Evolutionary conservation across 805 yeast genomes (phyloP).

Genomic region (Candida ortonii): DNA sequence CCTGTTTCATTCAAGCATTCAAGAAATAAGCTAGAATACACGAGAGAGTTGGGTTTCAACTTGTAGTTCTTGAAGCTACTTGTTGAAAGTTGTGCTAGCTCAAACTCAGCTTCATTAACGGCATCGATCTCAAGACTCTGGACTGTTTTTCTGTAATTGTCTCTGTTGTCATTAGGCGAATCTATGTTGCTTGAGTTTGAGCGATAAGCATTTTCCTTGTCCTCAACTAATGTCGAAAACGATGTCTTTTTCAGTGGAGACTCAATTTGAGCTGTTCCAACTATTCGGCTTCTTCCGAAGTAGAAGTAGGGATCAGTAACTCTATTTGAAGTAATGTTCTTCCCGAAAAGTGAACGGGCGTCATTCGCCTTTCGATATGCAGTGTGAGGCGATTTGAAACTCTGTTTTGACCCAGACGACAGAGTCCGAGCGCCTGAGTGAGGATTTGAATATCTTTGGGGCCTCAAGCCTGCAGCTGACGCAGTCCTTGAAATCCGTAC

Average conservation of each 20-base stretch:
- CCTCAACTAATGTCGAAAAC: background rate
- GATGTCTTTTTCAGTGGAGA: background rate
- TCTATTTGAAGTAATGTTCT: too few species aligned
- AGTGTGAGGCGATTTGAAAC: background rate
- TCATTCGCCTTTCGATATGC: too few species aligned
- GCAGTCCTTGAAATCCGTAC: too few species aligned
- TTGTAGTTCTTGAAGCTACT: slow-evolving; percentile 8
- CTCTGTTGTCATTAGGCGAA: slow-evolving; percentile 2
- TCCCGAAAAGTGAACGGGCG: too few species aligned
- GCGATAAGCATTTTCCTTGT: too few species aligned
- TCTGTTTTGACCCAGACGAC: too few species aligned
- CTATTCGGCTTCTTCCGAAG: slow-evolving; percentile 21
- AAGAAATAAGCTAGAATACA: slow-evolving; percentile 16
- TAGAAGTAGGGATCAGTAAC: slow-evolving; percentile 16
- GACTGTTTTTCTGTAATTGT: slow-evolving; percentile 4
- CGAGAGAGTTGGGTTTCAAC: slow-evolving; percentile 14
- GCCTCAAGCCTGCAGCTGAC: too few species aligned
- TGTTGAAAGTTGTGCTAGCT: slow-evolving; percentile 9
- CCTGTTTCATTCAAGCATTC: slow-evolving; percentile 20
- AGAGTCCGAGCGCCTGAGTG: too few species aligned
- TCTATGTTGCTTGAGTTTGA: background rate
- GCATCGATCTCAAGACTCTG: slow-evolving; percentile 1
- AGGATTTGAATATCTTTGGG: too few species aligned
- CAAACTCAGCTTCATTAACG: slow-evolving; percentile 2
- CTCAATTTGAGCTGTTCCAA: slow-evolving; percentile 31